Base-by-base conservation (phyloP, 805 yeast genomes). In the Barnettozyma botsteinii region DNA sequence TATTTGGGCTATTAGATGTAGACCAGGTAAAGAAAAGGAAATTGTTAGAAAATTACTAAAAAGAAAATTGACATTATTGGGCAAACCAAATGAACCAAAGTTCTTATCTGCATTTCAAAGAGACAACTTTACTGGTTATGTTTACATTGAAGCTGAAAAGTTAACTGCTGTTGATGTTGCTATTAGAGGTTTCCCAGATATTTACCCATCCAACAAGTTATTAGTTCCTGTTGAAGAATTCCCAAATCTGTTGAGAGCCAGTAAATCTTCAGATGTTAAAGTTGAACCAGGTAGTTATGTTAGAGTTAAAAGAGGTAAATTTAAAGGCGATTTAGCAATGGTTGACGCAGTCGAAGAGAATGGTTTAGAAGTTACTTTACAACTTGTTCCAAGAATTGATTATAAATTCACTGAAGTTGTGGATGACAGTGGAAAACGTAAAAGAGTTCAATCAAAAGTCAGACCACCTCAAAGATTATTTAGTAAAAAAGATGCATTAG, bases 181-280 rank as follows among this genome's bases (percentile, higher is more conserved):
- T 14, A 73, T 91, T 44, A 77, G 79, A 34, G 98, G 98, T 64
- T 74, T 93, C 59, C 91, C 93, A 25, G 89, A 88, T 61, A 81
- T 91, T 26, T 93, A 82, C 52, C 56, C 74, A 21, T 67, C 74
- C 40, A 82, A 83, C 55, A 85, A 85, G 62, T 72, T 89, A 37
- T 70, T 91, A 45, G 96, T 93, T 35, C 98, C 98, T 6, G 93
- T 93, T 43, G 86, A 85, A 60, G 98, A 93, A 64, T 85, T 88
- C 60, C 96, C 96, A 2, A 94, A 89, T 60, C 70, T 93, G 55
- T 71, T 93, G 59, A 84, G 94, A 56, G 96, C 95, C 41, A 85
- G 80, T 40, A 87, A 84, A 62, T 78, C 95, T 0, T 76, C 86
- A 38, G 98, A 89, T 53, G 83, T 87, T 20, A 89, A 86, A 53